Base-by-base conservation (phyloP, 192 early-diverging fungal genomes). In the Coemansia sp. region DNA sequence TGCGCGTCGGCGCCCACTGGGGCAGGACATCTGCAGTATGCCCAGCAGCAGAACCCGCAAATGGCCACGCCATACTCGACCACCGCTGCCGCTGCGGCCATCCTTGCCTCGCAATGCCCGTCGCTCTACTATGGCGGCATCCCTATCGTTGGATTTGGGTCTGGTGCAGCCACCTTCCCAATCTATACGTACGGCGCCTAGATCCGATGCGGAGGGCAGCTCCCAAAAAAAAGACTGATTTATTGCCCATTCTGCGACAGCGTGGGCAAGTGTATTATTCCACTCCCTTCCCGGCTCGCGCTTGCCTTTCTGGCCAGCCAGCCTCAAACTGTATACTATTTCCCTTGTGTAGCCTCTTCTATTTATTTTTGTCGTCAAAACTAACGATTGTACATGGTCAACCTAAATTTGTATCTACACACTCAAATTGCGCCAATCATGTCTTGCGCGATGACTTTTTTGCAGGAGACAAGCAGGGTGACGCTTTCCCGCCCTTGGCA, bases 81-180 rank as follows among this genome's bases (percentile, higher is more conserved):
- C 0, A 59, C 64, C 23, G 70, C 78, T 18, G 73, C 69, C n/a
- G 61, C 69, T 0, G 77, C 72, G 6, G 69, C 77, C 3, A 70
- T 73, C 11, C 23, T 80, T 20, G 78, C 78, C n/a, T 33, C 73
- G 25, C 73, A 76, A 56, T 81, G 72, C 57, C 73, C 72, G 34
- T 48, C 66, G 36, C 23, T 81, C 66, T 81, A 75, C 66, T 81
- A 75, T 59, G 58, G 48, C 65, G 52, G 21, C 65, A 41, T 21
- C 13, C 45, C 65, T 36, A 45, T 59, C 39, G 42, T 74, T 65
- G 70, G 70, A 42, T 63, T 66, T 37, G 65, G 64, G 33, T 34
- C 61, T 28, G 66, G 65, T 26, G 39, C 66, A 11, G 59, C 61
- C 36, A 34, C 74, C 21, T 70, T 70, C 34, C 74, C 74, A 34